A percentile compares a stretch with the other conserved stretches of the same genome.
Evolutionary conservation across 257 asterid genomes (phyloP).

Genomic region (Solanum appendiculatum): DNA sequence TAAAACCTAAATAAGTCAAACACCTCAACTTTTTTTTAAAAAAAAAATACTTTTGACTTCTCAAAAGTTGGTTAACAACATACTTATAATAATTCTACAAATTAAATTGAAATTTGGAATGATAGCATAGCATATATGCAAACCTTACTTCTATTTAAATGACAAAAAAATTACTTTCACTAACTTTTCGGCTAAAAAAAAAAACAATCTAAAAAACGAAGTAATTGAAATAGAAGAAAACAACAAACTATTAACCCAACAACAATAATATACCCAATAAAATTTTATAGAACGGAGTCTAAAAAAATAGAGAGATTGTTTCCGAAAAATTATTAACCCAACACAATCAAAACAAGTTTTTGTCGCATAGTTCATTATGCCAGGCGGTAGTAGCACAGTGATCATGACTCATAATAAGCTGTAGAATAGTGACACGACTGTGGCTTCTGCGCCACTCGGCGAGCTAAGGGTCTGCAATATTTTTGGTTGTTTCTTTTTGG

Average conservation of each 20-base stretch:
- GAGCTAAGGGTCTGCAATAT: no score
- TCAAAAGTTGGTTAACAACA: background rate
- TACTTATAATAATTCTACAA: no score
- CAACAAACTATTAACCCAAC: background rate
- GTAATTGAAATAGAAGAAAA: no score
- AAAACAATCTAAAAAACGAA: background rate
- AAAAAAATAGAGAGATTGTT: no score
- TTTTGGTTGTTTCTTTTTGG: no score
- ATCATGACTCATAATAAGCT: background rate
- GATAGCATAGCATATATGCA: no score
- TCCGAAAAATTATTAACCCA: background rate
- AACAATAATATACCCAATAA: no score
- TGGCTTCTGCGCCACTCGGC: no score
- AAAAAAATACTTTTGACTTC: background rate
- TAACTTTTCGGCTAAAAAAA: fast-evolving
- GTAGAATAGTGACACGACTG: background rate
- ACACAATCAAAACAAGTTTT: background rate
- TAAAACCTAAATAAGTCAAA: no score
- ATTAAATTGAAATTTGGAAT: no score
- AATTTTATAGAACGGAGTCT: no score
- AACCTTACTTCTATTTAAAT: background rate
- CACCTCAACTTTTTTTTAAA: no score
- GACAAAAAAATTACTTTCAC: fast-evolving
- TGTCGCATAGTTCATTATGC: background rate
- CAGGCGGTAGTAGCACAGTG: background rate